These are phyloP conservation scores for Lipomyces kockii DNA, from an alignment of 805 yeast species.

Conservation along the genomic window DNA sequence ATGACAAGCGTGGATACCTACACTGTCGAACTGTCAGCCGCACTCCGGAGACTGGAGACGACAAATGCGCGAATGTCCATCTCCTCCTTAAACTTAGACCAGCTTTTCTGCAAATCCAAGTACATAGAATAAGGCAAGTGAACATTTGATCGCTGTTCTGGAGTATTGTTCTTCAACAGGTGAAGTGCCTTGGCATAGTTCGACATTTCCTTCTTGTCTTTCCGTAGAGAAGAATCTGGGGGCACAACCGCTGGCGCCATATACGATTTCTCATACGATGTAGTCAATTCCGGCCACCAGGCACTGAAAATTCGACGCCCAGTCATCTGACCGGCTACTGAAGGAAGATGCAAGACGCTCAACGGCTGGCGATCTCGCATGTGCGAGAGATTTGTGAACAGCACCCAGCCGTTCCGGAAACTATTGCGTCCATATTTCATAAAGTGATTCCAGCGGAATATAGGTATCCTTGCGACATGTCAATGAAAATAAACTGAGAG, in stretches of 20 bases:
- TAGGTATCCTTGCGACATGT: too few species aligned
- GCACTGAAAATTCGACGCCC: background rate
- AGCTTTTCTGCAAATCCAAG: too few species aligned
- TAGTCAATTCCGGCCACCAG: background rate
- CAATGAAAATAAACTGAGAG: too few species aligned
- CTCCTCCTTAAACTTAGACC: too few species aligned
- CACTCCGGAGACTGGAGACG: background rate
- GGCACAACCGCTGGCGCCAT: background rate
- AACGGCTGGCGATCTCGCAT: constrained; percentile 5
- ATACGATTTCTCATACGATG: background rate
- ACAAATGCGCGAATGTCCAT: background rate
- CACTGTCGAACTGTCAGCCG: background rate
- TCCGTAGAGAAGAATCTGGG: background rate
- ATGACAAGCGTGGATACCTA: background rate
- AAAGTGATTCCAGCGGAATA: too few species aligned
- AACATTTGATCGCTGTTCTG: too few species aligned
- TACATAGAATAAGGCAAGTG: too few species aligned
- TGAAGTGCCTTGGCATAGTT: too few species aligned
- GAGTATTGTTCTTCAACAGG: too few species aligned
- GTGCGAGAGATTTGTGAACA: constrained; percentile 4
- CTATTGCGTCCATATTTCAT: background rate
- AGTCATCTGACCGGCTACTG: constrained; percentile 6
- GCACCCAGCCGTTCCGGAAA: constrained; percentile 6
- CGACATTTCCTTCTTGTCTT: background rate
- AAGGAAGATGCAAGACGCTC: constrained; percentile 1